Conservation (phyloP, 2,329 filamentous ascomycete genomes). For the Shiraia bambusicola region DNA sequence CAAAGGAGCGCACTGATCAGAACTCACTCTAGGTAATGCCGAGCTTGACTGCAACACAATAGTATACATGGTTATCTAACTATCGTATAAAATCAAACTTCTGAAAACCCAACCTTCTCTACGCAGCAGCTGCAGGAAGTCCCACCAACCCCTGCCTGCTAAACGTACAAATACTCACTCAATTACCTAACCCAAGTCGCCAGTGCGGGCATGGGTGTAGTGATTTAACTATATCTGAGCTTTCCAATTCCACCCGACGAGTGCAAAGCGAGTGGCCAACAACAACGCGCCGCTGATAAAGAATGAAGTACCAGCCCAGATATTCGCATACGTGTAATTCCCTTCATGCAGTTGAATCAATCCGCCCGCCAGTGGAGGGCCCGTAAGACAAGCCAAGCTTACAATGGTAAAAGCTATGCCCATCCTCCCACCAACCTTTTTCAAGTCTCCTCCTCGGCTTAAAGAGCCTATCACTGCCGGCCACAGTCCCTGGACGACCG, state of each 20-base stretch:
- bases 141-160: no score
- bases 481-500: slow-evolving; percentile 36
- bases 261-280: slow-evolving; percentile 26
- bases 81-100: no score
- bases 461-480: slow-evolving; percentile 26
- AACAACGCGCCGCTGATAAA: slow-evolving; percentile 30
- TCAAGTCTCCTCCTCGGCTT: slow-evolving; percentile 39
- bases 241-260: slow-evolving; percentile 34
- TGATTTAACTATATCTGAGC: slow-evolving; percentile 31
- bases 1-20: no score
- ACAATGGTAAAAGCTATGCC: slow-evolving; percentile 43
- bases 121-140: no score
- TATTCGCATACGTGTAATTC: slow-evolving; percentile 41
- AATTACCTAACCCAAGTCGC: no score
- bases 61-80: no score
- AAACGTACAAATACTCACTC: no score
- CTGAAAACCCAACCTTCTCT: no score
- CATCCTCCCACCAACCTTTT: slow-evolving; percentile 38
- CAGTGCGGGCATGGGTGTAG: no score
- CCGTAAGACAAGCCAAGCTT: slow-evolving; percentile 39
- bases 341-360: slow-evolving; percentile 33
- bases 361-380: slow-evolving; percentile 39
- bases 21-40: no score
- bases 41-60: no score
- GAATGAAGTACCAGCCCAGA: slow-evolving; percentile 36